Evolutionary conservation across 2,329 filamentous ascomycete species (phyloP).

Genomic region (Fonsecaea pedrosoi): DNA sequence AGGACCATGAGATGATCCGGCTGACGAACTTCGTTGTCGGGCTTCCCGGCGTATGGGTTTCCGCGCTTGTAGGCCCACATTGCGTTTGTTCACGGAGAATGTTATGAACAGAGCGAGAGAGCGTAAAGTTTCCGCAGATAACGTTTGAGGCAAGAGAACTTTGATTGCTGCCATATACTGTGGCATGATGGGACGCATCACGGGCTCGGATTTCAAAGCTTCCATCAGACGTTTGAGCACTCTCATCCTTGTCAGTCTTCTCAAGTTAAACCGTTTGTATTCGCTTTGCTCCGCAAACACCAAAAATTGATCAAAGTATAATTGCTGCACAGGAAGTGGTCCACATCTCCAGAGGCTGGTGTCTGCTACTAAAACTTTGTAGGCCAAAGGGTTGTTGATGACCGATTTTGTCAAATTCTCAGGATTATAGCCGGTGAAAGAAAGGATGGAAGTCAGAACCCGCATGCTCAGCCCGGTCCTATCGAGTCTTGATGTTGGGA

Average conservation of each 20-base stretch:
- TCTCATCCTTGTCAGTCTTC: slow-evolving; percentile 84
- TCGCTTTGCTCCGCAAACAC: slow-evolving; percentile 90
- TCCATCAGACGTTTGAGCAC: slow-evolving; percentile 90
- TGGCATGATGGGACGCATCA: slow-evolving; percentile 73
- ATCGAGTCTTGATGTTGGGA: slow-evolving; percentile 50
- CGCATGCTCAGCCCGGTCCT: slow-evolving; percentile 61
- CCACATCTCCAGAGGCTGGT: slow-evolving; percentile 90
- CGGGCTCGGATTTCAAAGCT: slow-evolving; percentile 82
- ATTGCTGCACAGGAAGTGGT: slow-evolving; percentile 75
- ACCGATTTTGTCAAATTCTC: slow-evolving; percentile 83
- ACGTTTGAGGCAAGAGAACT: slow-evolving; percentile 77
- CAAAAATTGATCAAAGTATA: slow-evolving; percentile 93
- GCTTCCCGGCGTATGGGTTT: slow-evolving; percentile 51
- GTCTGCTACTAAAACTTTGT: slow-evolving; percentile 89
- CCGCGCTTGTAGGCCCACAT: slow-evolving; percentile 53
- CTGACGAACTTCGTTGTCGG: slow-evolving; percentile 38
- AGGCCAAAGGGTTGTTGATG: slow-evolving; percentile 94
- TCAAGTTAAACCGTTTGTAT: slow-evolving; percentile 88
- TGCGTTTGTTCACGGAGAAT: slow-evolving; percentile 78
- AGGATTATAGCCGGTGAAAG: slow-evolving; percentile 87
- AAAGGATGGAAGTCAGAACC: slow-evolving; percentile 77
- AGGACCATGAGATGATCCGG: slow-evolving; percentile 43
- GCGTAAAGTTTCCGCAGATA: slow-evolving; percentile 83
- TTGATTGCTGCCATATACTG: slow-evolving; percentile 81
- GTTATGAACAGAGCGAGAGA: slow-evolving; percentile 91